A percentile compares a stretch with the other conserved stretches of the same genome.
phyloP scores from a whole-genome alignment of 306 rosid genomes.

The Trifolium pratense region DNA sequence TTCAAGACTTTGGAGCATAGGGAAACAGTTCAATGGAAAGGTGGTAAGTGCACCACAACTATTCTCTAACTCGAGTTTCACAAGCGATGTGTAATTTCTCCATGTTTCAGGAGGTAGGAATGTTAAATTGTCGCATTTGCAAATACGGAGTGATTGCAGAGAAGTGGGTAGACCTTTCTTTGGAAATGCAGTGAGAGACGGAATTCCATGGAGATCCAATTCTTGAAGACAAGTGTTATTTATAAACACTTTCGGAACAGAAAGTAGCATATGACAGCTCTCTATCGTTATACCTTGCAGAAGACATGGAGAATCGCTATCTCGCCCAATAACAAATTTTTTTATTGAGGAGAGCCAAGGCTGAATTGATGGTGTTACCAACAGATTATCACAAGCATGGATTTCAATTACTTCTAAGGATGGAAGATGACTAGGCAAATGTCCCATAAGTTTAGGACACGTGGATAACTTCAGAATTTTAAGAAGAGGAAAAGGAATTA shows the following conservation, averaged over 20 bases:
- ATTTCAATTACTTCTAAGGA: background rate
- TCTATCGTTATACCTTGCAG: background rate
- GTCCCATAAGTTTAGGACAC: background rate
- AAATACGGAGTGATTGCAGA: background rate
- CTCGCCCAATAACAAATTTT: background rate
- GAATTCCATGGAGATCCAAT: background rate
- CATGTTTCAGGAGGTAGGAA: constrained; percentile 15
- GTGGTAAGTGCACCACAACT: background rate
- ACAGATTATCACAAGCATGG: background rate
- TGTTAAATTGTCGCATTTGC: background rate
- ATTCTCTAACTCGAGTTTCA: accelerated
- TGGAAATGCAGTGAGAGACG: background rate
- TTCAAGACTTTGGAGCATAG: background rate
- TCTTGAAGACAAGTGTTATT: background rate
- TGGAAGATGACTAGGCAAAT: constrained; percentile 5
- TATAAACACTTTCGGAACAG: background rate
- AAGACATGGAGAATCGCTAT: background rate
- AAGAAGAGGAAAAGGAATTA: constrained; percentile 14
- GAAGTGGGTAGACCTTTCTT: constrained; percentile 2
- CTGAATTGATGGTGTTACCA: background rate
- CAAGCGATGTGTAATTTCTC: constrained; percentile 19
- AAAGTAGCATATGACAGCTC: background rate
- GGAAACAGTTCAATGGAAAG: background rate
- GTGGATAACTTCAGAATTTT: background rate
- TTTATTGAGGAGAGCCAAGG: background rate